Percentiles rank a stretch among this genome's conserved stretches.
phyloP scores from a whole-genome alignment of 2,329 filamentous ascomycete species.

The Colletotrichum eleusines region DNA sequence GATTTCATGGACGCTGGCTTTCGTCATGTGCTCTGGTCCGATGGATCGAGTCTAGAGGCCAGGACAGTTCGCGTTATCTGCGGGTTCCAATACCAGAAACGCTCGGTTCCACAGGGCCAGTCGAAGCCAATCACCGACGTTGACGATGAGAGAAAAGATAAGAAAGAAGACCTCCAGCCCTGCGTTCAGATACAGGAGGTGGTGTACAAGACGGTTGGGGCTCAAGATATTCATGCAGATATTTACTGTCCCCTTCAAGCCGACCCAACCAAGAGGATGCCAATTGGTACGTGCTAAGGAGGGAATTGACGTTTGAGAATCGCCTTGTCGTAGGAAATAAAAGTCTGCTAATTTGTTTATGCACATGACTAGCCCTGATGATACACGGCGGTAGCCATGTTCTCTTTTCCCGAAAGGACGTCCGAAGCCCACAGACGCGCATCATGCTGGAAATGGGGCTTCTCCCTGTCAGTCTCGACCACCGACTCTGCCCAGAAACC shows the following conservation, averaged over 20 bases:
- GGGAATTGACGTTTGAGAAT: background rate
- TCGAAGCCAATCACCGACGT: no score
- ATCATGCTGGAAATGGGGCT: conserved; percentile 55
- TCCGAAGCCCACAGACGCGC: conserved; percentile 53
- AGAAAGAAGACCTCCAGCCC: no score
- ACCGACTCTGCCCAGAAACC: conserved; percentile 62
- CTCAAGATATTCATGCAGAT: conserved; percentile 6
- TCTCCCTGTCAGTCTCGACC: conserved; percentile 62
- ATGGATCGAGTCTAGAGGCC: conserved; percentile 44
- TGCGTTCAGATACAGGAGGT: conserved; percentile 11
- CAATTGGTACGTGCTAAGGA: conserved; percentile 16
- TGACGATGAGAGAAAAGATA: background rate
- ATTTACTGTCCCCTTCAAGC: conserved; percentile 14
- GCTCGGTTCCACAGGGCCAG: background rate
- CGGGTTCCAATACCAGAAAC: conserved; percentile 1
- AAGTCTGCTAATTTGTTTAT: background rate
- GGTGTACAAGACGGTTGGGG: conserved; percentile 13
- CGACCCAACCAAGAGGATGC: conserved; percentile 6
- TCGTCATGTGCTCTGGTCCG: conserved; percentile 46
- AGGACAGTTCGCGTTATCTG: conserved; percentile 20
- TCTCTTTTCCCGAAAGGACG: conserved; percentile 53
- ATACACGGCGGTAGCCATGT: conserved; percentile 60
- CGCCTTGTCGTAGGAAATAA: background rate
- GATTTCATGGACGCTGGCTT: conserved; percentile 44
- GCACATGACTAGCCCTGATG: conserved; percentile 52